phyloP scores from a whole-genome alignment of 306 rosid species.

The Vachellia collinsii region DNA sequence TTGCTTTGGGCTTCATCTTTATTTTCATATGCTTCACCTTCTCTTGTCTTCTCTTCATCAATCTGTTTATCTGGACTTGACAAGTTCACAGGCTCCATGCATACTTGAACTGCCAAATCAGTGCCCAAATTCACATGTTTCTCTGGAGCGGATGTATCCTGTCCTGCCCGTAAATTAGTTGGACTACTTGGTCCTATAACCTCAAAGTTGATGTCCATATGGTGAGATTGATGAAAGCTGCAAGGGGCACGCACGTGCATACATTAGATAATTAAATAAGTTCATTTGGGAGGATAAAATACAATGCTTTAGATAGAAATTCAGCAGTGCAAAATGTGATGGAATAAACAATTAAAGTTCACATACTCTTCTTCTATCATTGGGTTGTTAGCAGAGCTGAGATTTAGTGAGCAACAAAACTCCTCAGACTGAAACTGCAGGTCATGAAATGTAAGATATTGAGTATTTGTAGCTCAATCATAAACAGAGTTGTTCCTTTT shows the following conservation, averaged over 20 bases:
- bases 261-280: background rate
- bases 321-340: slow-evolving; percentile 13
- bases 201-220: slow-evolving; percentile 43
- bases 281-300: background rate
- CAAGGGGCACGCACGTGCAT: slow-evolving; percentile 1
- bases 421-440: slow-evolving; percentile 50
- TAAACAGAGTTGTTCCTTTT: background rate
- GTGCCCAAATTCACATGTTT: slow-evolving; percentile 31
- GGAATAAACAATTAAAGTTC: background rate
- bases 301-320: background rate
- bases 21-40: background rate
- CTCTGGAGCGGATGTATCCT: slow-evolving; percentile 37
- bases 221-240: slow-evolving; percentile 42
- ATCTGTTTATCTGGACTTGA: slow-evolving; percentile 37
- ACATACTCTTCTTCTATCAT: slow-evolving; percentile 50
- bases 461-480: background rate
- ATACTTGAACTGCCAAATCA: slow-evolving; percentile 26
- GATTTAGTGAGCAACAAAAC: slow-evolving; percentile 33
- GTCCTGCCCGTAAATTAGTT: slow-evolving; percentile 17
- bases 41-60: background rate
- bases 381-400: slow-evolving; percentile 29
- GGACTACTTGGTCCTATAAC: slow-evolving; percentile 32
- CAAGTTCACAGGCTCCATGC: slow-evolving; percentile 22
- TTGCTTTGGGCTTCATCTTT: background rate
- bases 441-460: slow-evolving; percentile 14